Evolutionary conservation across 352 stramenopile species (phyloP).

Genomic region (Phytophthora pseudosyringae): DNA sequence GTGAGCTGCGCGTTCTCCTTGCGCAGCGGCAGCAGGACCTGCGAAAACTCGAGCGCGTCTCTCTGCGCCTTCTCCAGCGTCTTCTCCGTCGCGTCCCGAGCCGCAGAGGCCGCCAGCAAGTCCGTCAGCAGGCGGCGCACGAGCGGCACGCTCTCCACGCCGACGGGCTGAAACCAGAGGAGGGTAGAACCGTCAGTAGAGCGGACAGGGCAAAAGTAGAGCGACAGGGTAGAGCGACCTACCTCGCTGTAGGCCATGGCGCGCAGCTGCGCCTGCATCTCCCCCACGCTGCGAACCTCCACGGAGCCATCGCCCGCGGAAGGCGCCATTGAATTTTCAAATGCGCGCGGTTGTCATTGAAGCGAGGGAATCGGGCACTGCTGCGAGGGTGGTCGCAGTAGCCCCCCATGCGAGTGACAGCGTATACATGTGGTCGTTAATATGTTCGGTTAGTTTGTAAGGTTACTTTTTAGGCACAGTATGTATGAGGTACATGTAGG

Average conservation of each 20-base stretch:
- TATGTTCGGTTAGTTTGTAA: no score
- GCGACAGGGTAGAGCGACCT: not conserved
- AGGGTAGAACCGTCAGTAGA: not conserved
- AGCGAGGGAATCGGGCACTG: constrained; percentile 3
- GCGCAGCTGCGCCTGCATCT: constrained; percentile 64
- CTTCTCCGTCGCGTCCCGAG: constrained; percentile 41
- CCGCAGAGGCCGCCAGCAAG: constrained; percentile 42
- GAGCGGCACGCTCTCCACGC: constrained; percentile 62
- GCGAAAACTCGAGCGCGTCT: constrained; percentile 68
- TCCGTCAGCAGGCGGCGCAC: constrained; percentile 67
- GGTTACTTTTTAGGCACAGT: no score
- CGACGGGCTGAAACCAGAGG: constrained; percentile 45
- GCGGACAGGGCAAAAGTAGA: not conserved
- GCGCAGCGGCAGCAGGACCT: constrained; percentile 72
- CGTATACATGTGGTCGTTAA: no score
- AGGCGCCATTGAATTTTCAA: constrained; percentile 31
- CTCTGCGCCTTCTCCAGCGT: constrained; percentile 62
- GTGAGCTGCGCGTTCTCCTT: constrained; percentile 80
- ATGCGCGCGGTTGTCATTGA: constrained; percentile 18
- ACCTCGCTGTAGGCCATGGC: constrained; percentile 69
- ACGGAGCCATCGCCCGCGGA: constrained; percentile 44
- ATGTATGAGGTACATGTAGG: no score
- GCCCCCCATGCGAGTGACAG: no score
- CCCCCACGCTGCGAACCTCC: constrained; percentile 57
- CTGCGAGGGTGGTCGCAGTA: no score